Percentiles rank a stretch among this genome's conserved stretches.
These are phyloP conservation scores for Recurvomyces mirabilis DNA, from an alignment of 495 filamentous ascomycete genomes.

Conservation along the genomic window DNA sequence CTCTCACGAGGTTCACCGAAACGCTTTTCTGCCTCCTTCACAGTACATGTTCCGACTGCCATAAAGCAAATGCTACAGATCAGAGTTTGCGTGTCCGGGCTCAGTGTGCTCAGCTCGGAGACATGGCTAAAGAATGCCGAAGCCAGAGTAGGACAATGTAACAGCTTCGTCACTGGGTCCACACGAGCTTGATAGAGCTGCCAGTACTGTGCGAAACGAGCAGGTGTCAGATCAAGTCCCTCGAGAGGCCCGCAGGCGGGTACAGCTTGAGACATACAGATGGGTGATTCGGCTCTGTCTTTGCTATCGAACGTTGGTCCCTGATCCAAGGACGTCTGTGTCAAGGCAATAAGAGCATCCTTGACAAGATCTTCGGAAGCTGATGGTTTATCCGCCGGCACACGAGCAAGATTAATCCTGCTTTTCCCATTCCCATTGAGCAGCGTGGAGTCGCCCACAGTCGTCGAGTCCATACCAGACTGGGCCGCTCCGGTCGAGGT, in stretches of 20 bases:
- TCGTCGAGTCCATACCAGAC: no score
- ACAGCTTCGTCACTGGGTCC: slow-evolving; percentile 11
- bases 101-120: not conserved
- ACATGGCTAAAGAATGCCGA: not conserved
- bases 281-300: no score
- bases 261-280: no score
- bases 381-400: no score
- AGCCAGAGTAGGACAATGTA: slow-evolving; percentile 10
- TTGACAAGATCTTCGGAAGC: slow-evolving; percentile 9
- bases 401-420: no score
- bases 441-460: no score
- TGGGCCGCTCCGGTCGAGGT: no score
- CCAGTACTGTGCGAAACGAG: slow-evolving; percentile 9
- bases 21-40: slow-evolving; percentile 2
- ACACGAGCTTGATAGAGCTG: slow-evolving; percentile 8
- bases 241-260: no score
- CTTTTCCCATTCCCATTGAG: no score
- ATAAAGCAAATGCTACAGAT: slow-evolving; percentile 10
- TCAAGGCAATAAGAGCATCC: slow-evolving; percentile 11
- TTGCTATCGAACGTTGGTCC: no score
- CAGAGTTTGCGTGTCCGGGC: slow-evolving; percentile 1
- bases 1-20: slow-evolving; percentile 4
- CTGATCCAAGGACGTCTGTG: not conserved
- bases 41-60: slow-evolving; percentile 10
- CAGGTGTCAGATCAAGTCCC: no score